phyloP scores from a whole-genome alignment of 176 grass and related monocot genomes.

The Musa beccarii region DNA sequence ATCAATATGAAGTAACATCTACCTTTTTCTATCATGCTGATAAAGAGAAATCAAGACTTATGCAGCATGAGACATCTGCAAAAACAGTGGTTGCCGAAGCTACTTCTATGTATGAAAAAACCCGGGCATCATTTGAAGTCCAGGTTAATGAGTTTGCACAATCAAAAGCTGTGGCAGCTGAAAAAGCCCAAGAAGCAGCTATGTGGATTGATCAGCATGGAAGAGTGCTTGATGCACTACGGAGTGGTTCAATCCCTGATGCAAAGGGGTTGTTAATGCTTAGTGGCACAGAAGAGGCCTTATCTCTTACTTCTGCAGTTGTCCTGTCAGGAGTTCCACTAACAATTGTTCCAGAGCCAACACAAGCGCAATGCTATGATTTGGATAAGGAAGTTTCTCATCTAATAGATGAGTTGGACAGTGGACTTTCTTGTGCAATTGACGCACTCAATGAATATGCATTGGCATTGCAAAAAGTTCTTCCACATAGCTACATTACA shows the following conservation, averaged over 20 bases:
- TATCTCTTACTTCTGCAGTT: constrained; percentile 79
- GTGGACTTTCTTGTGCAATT: constrained; percentile 53
- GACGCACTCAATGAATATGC: constrained; percentile 66
- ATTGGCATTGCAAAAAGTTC: constrained; percentile 68
- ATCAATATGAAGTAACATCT: constrained; percentile 67
- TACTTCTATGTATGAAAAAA: constrained; percentile 64
- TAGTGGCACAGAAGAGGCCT: constrained; percentile 45
- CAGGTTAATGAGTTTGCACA: constrained; percentile 63
- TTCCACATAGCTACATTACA: constrained; percentile 63
- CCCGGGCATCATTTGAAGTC: constrained; percentile 61
- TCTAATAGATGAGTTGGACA: constrained; percentile 68
- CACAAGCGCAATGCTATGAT: constrained; percentile 71
- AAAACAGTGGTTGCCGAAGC: constrained; percentile 79
- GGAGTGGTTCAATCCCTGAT: constrained; percentile 41
- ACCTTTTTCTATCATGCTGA: constrained; percentile 71
- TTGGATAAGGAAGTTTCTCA: constrained; percentile 82
- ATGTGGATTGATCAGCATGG: constrained; percentile 86
- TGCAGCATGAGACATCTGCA: constrained; percentile 71
- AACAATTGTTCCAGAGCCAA: constrained; percentile 89
- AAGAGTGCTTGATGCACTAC: constrained; percentile 63
- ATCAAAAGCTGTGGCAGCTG: constrained; percentile 53
- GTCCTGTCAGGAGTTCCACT: constrained; percentile 74
- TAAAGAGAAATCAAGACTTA: constrained; percentile 76
- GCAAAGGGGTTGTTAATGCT: constrained; percentile 32
- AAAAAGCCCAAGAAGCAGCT: constrained; percentile 57